Percentiles rank a stretch among this genome's conserved stretches.
These are phyloP conservation scores for Planoprotostelium fungivorum DNA, from an alignment of 78 protist species.

Conservation along the genomic window DNA sequence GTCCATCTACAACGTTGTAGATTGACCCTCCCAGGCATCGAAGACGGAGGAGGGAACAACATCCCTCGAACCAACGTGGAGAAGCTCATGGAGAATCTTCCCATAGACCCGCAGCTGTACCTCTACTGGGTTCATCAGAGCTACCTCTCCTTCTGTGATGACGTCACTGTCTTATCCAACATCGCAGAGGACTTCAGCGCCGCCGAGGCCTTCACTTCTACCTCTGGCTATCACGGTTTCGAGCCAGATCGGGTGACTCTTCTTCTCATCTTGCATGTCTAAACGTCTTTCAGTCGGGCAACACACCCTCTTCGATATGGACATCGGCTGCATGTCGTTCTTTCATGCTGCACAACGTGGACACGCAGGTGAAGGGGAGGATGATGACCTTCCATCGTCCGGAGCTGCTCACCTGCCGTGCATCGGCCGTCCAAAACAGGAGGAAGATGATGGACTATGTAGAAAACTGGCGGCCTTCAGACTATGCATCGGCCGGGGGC, in stretches of 20 bases:
- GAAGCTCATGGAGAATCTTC: background rate
- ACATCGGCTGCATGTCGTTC: background rate
- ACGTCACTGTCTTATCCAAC: background rate
- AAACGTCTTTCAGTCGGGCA: background rate
- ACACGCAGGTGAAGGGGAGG: background rate
- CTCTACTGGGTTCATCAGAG: background rate
- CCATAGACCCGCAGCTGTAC: background rate
- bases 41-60: background rate
- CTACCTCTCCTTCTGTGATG: background rate
- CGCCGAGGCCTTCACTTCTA: background rate
- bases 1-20: too few species aligned
- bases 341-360: background rate
- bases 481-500: background rate
- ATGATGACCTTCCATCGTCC: background rate
- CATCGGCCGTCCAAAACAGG: background rate
- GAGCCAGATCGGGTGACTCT: background rate
- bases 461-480: background rate
- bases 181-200: background rate
- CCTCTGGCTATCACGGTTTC: background rate
- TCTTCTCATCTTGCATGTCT: background rate
- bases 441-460: background rate
- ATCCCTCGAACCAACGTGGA: background rate
- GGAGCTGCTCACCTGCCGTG: background rate
- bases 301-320: background rate
- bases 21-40: too few species aligned